A percentile compares a stretch with the other conserved stretches of the same genome.
Evolutionary conservation across 2,329 filamentous ascomycete genomes (phyloP).

Genomic region (Epichloe gansuensis): DNA sequence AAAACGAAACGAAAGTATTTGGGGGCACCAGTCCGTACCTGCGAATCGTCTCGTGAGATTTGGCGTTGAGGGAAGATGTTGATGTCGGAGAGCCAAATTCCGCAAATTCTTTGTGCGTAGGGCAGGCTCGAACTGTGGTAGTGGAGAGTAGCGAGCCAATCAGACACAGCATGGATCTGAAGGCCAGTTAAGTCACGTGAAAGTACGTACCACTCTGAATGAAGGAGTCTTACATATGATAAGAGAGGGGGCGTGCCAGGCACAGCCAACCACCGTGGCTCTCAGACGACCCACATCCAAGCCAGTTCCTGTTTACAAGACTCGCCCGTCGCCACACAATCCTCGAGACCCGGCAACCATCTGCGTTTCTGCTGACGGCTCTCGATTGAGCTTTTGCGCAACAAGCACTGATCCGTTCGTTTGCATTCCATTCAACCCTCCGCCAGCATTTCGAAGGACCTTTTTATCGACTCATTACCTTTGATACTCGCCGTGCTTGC

Average conservation of each 20-base stretch:
- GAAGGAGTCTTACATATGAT: neutral
- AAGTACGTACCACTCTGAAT: neutral
- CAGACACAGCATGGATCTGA: slow-evolving; percentile 7
- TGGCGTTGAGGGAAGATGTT: slow-evolving; percentile 27
- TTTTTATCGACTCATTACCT: neutral
- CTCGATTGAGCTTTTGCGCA: neutral
- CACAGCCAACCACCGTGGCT: neutral
- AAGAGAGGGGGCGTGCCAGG: neutral
- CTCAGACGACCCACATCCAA: slow-evolving; percentile 1
- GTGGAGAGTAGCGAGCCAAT: slow-evolving; percentile 27
- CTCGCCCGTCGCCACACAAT: neutral
- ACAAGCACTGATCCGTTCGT: neutral
- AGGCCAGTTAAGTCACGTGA: slow-evolving; percentile 16
- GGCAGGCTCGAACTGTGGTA: slow-evolving; percentile 24
- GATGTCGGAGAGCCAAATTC: slow-evolving; percentile 25
- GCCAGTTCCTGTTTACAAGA: slow-evolving; percentile 4
- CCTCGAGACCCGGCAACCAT: neutral
- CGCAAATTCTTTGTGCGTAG: slow-evolving; percentile 32
- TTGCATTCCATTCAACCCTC: neutral
- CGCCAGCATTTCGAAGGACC: neutral
- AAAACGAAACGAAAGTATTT: slow-evolving; percentile 1
- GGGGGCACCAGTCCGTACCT: slow-evolving; percentile 25
- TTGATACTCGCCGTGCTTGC: neutral
- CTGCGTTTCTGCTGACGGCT: slow-evolving; percentile 1
- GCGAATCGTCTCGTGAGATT: slow-evolving; percentile 28